phyloP scores from a whole-genome alignment of 192 early-diverging fungal species.

The Gryganskiella cystojenkinii region DNA sequence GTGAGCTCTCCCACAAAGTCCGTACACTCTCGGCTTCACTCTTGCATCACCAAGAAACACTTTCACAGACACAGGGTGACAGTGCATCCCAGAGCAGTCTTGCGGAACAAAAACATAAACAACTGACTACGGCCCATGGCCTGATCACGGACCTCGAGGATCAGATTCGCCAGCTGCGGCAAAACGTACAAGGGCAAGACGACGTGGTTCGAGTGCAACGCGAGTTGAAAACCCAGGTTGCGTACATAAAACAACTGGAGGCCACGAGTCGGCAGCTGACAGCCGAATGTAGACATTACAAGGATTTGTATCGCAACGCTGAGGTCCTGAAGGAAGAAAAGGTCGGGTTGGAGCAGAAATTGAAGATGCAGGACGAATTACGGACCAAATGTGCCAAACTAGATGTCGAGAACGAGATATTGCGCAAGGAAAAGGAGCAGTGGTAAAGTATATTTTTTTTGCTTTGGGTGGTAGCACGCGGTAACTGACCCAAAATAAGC shows the following conservation, averaged over 20 bases:
- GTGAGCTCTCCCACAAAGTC: constrained; percentile 27
- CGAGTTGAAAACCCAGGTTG: constrained; percentile 62
- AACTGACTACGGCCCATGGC: constrained; percentile 18
- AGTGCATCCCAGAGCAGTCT: constrained; percentile 42
- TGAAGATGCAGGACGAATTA: constrained; percentile 62
- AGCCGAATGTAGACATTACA: constrained; percentile 54
- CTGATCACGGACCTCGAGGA: constrained; percentile 34
- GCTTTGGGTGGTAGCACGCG: too few species aligned
- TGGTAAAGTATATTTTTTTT: constrained; percentile 55
- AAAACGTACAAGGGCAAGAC: constrained; percentile 15
- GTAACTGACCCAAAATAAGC: too few species aligned
- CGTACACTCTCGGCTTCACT: constrained; percentile 28
- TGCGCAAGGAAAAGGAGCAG: constrained; percentile 64
- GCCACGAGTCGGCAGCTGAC: constrained; percentile 66
- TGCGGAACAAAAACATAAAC: constrained; percentile 26
- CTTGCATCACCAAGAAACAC: constrained; percentile 24
- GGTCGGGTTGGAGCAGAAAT: constrained; percentile 63
- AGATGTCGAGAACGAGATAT: constrained; percentile 58
- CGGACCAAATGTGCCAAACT: constrained; percentile 55
- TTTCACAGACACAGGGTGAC: constrained; percentile 19
- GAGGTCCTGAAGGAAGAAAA: constrained; percentile 68
- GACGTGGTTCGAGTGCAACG: constrained; percentile 56
- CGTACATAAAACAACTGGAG: constrained; percentile 60
- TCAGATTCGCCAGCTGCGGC: constrained; percentile 35
- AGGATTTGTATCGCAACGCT: constrained; percentile 55